Percentiles rank a stretch among this genome's conserved stretches.
Conservation (phyloP, 176 grass and related monocot species). For the Musa troglodytarum region DNA sequence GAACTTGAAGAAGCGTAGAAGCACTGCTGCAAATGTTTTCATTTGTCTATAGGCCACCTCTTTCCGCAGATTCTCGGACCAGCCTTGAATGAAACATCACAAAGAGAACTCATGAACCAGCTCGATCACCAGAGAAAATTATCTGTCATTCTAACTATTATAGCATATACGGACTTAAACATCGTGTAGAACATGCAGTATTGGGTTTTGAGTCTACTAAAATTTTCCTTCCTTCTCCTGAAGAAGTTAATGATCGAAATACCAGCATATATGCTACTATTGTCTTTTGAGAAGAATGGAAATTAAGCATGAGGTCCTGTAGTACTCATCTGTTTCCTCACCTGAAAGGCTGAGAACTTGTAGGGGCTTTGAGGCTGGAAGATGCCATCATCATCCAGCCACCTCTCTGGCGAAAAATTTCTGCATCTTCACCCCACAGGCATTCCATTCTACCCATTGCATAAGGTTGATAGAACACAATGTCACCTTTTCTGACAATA, state of each 20-base stretch:
- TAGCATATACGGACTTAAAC: too few relatives aligned
- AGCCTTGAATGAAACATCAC: constrained; percentile 20
- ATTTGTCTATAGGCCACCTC: constrained; percentile 67
- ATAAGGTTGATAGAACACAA: constrained; percentile 55
- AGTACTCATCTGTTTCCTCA: background rate
- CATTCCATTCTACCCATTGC: constrained; percentile 65
- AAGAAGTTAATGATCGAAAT: too few relatives aligned
- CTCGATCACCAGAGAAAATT: too few relatives aligned
- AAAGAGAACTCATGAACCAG: background rate
- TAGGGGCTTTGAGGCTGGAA: constrained; percentile 47
- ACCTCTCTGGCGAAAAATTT: constrained; percentile 43
- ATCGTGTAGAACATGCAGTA: too few relatives aligned
- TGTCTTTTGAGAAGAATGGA: too few relatives aligned
- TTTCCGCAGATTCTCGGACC: constrained; percentile 58
- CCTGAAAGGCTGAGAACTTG: constrained; percentile 69
- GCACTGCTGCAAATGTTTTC: constrained; percentile 49
- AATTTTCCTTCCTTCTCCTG: too few relatives aligned
- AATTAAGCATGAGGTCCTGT: background rate
- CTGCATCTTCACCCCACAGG: constrained; percentile 53
- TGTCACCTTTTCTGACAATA: constrained; percentile 40
- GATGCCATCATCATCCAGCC: constrained; percentile 36
- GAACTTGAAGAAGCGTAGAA: constrained; percentile 40
- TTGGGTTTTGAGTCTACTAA: too few relatives aligned
- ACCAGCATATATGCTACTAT: too few relatives aligned
- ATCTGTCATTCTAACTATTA: too few relatives aligned